Base-by-base conservation (phyloP, 2,329 filamentous ascomycete genomes). In the Cadophora malorum region DNA sequence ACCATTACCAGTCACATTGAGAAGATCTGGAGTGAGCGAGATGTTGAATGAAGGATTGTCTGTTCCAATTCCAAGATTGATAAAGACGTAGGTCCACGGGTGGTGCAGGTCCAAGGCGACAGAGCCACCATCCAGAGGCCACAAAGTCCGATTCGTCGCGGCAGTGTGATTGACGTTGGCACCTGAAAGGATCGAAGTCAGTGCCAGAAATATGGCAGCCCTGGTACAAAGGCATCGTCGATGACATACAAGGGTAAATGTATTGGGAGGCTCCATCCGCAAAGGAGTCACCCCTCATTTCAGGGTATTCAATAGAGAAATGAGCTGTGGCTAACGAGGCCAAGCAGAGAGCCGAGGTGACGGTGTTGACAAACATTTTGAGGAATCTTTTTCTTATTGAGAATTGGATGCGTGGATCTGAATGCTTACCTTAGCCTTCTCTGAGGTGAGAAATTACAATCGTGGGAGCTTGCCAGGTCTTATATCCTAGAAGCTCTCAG, bases 11-110 rank as follows among this genome's bases (percentile, higher is more conserved):
- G 80, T 88, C 75, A 78, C 86, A 81, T 83, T 88, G 79, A 81
- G 87, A 80, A 82, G 86, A 79, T 81, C 72, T 3, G 86, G 86
- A 1, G 88, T 85, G 33, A 93, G 82, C 41, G 88, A 86, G 78
- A 90, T 84, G 82, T 91, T 93, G 84, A 90, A 94, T 78, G 87
- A 88, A 74, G 83, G 83, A 56, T 81, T 81, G 0, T 86, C 78
- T 63, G 80, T 80, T 47, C 85, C 85, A 19, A 88, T 76, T 33
- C 82, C 83, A 61, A 88, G 75, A 45, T 86, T 82, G 45, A 88
- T 80, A 67, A 84, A 81, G n/a, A 87, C 73, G 56, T 83, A 83
- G 35, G 83, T 81, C 69, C 82, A 80, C 14, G 81, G 79, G 74
- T 88, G 85, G 67, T 83, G 83, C 76, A 87, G 80, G 45, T 82